phyloP scores from a whole-genome alignment of 179 eudicot genomes.

The Camellia oleifera region DNA sequence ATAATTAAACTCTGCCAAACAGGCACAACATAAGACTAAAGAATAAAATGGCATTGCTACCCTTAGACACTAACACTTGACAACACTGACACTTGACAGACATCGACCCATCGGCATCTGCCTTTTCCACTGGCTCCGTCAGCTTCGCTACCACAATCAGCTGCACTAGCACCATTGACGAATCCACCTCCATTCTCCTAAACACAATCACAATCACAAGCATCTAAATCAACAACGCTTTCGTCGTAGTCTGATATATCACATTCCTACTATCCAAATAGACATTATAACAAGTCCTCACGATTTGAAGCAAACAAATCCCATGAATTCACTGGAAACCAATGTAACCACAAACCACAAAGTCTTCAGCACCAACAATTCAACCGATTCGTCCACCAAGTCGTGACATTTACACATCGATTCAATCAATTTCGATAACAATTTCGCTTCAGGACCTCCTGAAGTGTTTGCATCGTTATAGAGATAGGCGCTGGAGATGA shows the following conservation, averaged over 20 bases:
- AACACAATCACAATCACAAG: conserved; percentile 90
- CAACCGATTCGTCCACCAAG: conserved; percentile 54
- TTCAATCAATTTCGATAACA: conserved; percentile 53
- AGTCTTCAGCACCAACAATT: conserved; percentile 68
- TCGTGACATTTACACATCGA: conserved; percentile 70
- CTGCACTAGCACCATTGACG: conserved; percentile 74
- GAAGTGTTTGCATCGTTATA: conserved; percentile 72
- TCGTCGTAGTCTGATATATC: conserved; percentile 93
- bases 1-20: too few species aligned
- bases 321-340: conserved; percentile 71
- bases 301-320: conserved; percentile 73
- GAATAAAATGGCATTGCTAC: too few species aligned
- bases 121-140: conserved; percentile 72
- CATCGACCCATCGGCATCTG: conserved; percentile 58
- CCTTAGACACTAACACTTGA: too few species aligned
- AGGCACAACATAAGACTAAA: too few species aligned
- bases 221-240: conserved; percentile 92
- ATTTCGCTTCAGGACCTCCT: conserved; percentile 54
- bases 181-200: conserved; percentile 95
- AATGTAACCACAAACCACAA: conserved; percentile 76
- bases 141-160: conserved; percentile 96
- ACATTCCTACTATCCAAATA: conserved; percentile 76
- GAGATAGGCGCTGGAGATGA: conserved; percentile 65
- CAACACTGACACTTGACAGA: conserved; percentile 19
- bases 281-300: conserved; percentile 80